Percentiles rank a stretch among this genome's conserved stretches.
Evolutionary conservation across 2,329 filamentous ascomycete genomes (phyloP).

Genomic region (Hysterium pulicare): DNA sequence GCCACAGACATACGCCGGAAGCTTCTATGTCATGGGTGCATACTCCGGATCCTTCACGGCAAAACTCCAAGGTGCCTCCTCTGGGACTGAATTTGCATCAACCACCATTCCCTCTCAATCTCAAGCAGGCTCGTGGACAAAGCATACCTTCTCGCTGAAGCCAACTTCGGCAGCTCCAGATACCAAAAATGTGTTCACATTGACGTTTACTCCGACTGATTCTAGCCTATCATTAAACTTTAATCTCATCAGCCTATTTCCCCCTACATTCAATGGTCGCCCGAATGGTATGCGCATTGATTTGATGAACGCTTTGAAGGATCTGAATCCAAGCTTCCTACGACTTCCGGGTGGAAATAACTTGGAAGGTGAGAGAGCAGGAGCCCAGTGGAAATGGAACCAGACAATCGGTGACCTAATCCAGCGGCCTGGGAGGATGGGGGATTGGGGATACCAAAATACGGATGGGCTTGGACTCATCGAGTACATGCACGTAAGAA

Average conservation of each 20-base stretch:
- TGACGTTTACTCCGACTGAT: slow-evolving; percentile 6
- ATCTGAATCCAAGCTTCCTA: slow-evolving; percentile 55
- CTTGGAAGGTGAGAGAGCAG: slow-evolving; percentile 44
- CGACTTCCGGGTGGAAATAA: slow-evolving; percentile 63
- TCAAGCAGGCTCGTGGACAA: not conserved
- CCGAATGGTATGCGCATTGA: slow-evolving; percentile 5
- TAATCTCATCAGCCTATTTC: slow-evolving; percentile 7
- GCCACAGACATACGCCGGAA: slow-evolving; percentile 5
- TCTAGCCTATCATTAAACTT: slow-evolving; percentile 4
- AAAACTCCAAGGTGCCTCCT: slow-evolving; percentile 4
- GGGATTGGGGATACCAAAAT: slow-evolving; percentile 59
- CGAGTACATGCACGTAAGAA: slow-evolving; percentile 55
- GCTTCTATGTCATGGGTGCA: slow-evolving; percentile 8
- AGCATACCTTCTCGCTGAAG: slow-evolving; percentile 1
- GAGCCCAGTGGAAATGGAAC: slow-evolving; percentile 49
- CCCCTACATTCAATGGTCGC: slow-evolving; percentile 8
- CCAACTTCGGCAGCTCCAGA: slow-evolving; percentile 6
- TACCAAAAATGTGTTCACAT: slow-evolving; percentile 7
- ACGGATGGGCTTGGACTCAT: slow-evolving; percentile 61
- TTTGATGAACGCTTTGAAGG: slow-evolving; percentile 46
- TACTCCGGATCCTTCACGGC: slow-evolving; percentile 7
- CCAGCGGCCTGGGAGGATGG: slow-evolving; percentile 52
- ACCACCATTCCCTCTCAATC: slow-evolving; percentile 1
- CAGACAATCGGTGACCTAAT: slow-evolving; percentile 53
- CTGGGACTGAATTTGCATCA: slow-evolving; percentile 6